Evolutionary conservation across 2,329 filamentous ascomycete species (phyloP).

Genomic region (Chaetothyriales sp.): DNA sequence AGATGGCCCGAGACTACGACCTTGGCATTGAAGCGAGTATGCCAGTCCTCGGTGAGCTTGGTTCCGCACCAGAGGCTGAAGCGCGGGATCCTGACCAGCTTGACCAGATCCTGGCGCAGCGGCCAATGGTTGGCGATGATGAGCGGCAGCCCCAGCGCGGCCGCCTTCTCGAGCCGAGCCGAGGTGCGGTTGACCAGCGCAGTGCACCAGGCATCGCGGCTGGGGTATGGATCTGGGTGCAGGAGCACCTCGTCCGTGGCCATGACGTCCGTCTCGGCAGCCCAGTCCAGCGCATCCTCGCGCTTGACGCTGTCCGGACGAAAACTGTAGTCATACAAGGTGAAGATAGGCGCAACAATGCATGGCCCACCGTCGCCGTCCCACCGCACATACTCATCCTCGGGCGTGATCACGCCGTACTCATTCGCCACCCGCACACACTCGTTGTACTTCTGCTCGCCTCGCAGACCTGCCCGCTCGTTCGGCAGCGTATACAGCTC

Average conservation of each 20-base stretch:
- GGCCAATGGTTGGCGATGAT: conserved; percentile 18
- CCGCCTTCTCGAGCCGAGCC: conserved; percentile 9
- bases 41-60: conserved; percentile 16
- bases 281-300: conserved; percentile 27
- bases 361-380: conserved; percentile 35
- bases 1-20: conserved; percentile 17
- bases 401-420: conserved; percentile 40
- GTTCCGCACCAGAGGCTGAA: conserved; percentile 18
- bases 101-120: conserved; percentile 14
- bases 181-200: conserved; percentile 10
- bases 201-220: conserved; percentile 14
- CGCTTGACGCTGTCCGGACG: conserved; percentile 34
- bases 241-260: conserved; percentile 16
- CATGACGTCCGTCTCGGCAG: conserved; percentile 14
- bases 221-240: conserved; percentile 14
- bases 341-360: conserved; percentile 42
- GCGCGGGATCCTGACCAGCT: conserved; percentile 14
- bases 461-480: conserved; percentile 22
- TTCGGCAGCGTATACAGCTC: conserved; percentile 38
- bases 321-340: conserved; percentile 46
- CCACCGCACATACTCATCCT: conserved; percentile 41
- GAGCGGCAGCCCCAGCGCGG: conserved; percentile 9
- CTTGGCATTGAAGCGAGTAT: conserved; percentile 14
- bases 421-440: conserved; percentile 39
- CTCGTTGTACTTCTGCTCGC: conserved; percentile 40